Evolutionary conservation across 495 filamentous ascomycete genomes (phyloP).

Genomic region (Aspergillus leporis): DNA sequence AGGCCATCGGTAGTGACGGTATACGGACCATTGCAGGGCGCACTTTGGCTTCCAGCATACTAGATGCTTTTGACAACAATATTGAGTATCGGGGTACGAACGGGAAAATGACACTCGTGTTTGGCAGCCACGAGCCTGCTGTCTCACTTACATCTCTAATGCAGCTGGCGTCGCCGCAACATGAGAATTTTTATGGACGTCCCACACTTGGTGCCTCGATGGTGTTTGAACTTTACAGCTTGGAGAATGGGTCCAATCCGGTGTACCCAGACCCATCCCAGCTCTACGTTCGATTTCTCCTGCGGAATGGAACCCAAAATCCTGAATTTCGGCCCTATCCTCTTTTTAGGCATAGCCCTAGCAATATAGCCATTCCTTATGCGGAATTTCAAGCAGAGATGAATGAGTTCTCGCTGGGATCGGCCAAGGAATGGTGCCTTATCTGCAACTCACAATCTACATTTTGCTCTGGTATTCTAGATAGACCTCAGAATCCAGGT

Average conservation of each 20-base stretch:
- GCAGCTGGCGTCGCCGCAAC: constrained; percentile 50
- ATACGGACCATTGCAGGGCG: constrained; percentile 65
- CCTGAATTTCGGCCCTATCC: constrained; percentile 56
- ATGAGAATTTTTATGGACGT: constrained; percentile 66
- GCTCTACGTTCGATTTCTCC: constrained; percentile 72
- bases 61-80: constrained; percentile 55
- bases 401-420: constrained; percentile 58
- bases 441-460: constrained; percentile 63
- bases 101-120: constrained; percentile 62
- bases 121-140: constrained; percentile 72
- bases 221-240: constrained; percentile 74
- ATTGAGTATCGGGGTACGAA: constrained; percentile 38
- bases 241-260: constrained; percentile 40
- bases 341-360: constrained; percentile 61
- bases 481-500: neutral
- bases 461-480: constrained; percentile 53
- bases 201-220: constrained; percentile 69
- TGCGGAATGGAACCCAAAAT: constrained; percentile 72
- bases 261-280: constrained; percentile 55
- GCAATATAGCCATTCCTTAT: constrained; percentile 57
- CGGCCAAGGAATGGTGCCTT: constrained; percentile 66
- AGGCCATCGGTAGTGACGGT: constrained; percentile 42
- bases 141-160: constrained; percentile 74
- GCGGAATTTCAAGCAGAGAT: constrained; percentile 61
- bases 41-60: constrained; percentile 63